A percentile compares a stretch with the other conserved stretches of the same genome.
Evolutionary conservation across 2,329 filamentous ascomycete genomes (phyloP).

Genomic region (Fusarium albosuccineum): DNA sequence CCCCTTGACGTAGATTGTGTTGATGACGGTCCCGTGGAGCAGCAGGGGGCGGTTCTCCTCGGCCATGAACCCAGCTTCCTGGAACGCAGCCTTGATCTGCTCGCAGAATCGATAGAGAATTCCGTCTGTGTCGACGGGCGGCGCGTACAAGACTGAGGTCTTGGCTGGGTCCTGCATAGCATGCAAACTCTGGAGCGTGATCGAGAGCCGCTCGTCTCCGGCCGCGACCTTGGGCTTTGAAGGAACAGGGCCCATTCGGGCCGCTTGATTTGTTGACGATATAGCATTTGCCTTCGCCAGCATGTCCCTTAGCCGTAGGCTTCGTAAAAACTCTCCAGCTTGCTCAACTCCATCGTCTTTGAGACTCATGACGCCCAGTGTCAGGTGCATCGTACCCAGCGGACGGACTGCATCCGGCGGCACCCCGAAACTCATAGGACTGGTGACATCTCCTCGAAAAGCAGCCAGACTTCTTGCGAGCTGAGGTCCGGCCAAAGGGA

Average conservation of each 20-base stretch:
- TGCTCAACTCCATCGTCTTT: conserved; percentile 60
- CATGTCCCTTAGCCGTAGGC: conserved; percentile 56
- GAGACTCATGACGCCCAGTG: conserved; percentile 87
- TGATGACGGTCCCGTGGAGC: conserved; percentile 87
- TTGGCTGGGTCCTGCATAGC: conserved; percentile 71
- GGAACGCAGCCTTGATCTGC: conserved; percentile 67
- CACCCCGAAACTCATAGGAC: conserved; percentile 61
- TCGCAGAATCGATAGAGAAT: conserved; percentile 70
- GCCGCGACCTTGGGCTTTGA: neutral
- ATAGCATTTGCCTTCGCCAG: conserved; percentile 48
- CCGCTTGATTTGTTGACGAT: conserved; percentile 4
- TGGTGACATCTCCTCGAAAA: conserved; percentile 72
- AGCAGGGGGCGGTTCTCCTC: conserved; percentile 74
- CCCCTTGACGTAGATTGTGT: conserved; percentile 80
- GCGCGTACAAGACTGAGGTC: conserved; percentile 75
- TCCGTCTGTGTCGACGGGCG: conserved; percentile 66
- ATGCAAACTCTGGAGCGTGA: conserved; percentile 68
- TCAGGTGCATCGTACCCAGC: conserved; percentile 85
- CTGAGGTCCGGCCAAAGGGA: conserved; percentile 78
- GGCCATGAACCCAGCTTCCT: conserved; percentile 66
- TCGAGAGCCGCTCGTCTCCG: conserved; percentile 44
- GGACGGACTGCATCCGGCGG: conserved; percentile 79
- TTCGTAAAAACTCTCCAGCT: conserved; percentile 57
- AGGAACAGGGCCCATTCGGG: neutral
- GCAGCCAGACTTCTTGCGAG: conserved; percentile 71